These are phyloP conservation scores for Didymella pinodella DNA, from an alignment of 2,329 filamentous ascomycete genomes.

Conservation along the genomic window DNA sequence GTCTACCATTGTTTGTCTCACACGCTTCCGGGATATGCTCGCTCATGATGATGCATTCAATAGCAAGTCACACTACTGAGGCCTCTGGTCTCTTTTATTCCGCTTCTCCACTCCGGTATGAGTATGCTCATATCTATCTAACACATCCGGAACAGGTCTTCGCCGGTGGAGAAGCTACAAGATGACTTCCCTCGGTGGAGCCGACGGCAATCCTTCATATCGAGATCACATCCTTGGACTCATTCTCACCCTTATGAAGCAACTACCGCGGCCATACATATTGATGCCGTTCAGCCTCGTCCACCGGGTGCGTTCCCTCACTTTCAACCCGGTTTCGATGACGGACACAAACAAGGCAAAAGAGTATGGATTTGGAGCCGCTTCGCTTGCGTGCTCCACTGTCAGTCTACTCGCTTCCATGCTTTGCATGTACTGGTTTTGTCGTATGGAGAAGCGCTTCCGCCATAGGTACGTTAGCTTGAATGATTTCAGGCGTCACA, in stretches of 20 bases:
- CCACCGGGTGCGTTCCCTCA: constrained; percentile 1
- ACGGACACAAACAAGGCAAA: constrained; percentile 9
- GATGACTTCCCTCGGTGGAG: background rate
- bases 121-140: background rate
- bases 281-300: background rate
- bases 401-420: constrained; percentile 12
- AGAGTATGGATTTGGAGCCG: constrained; percentile 9
- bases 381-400: constrained; percentile 4
- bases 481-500: background rate
- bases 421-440: constrained; percentile 70
- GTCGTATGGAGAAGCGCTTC: constrained; percentile 75
- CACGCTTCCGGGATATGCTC: constrained; percentile 9
- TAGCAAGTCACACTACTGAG: background rate
- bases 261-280: background rate
- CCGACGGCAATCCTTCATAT: background rate
- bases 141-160: constrained; percentile 5
- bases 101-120: background rate
- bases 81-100: background rate
- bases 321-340: constrained; percentile 9
- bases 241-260: background rate
- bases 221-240: background rate
- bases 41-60: background rate
- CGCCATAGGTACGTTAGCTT: constrained; percentile 69
- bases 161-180: background rate
- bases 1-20: constrained; percentile 2